phyloP scores from a whole-genome alignment of 2,329 filamentous ascomycete species.

The Didymella lethalis region DNA sequence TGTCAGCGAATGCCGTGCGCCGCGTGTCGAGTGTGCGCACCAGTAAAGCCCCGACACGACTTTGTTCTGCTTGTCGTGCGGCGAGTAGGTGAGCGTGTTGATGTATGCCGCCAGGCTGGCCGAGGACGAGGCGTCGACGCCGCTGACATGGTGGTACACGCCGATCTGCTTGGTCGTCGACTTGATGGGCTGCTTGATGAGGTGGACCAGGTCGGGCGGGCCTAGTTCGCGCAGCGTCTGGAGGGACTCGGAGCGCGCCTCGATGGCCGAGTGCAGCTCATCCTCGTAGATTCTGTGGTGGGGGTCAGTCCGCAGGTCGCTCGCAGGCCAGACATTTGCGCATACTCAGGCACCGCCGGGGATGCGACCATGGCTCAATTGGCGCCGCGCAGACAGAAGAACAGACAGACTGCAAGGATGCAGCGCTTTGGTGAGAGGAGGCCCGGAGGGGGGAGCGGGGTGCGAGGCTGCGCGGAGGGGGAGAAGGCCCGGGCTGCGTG shows the following conservation, averaged over 20 bases:
- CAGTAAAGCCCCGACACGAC: slow-evolving; percentile 95
- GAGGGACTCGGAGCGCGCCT: slow-evolving; percentile 89
- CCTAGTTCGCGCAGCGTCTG: slow-evolving; percentile 88
- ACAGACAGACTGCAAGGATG: not conserved
- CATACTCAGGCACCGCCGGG: slow-evolving; percentile 56
- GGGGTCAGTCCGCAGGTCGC: slow-evolving; percentile 11
- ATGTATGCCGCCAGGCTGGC: slow-evolving; percentile 97
- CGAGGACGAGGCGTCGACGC: slow-evolving; percentile 95
- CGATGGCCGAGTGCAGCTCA: slow-evolving; percentile 87
- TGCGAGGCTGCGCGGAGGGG: slow-evolving; percentile 14
- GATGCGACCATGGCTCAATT: slow-evolving; percentile 52
- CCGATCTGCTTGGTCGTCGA: slow-evolving; percentile 71
- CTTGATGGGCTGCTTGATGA: slow-evolving; percentile 78
- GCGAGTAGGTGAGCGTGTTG: slow-evolving; percentile 93
- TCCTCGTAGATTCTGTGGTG: slow-evolving; percentile 85
- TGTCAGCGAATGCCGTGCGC: slow-evolving; percentile 38
- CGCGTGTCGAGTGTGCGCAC: slow-evolving; percentile 54
- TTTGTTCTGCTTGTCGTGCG: slow-evolving; percentile 83
- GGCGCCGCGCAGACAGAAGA: slow-evolving; percentile 28
- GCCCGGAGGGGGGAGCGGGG: slow-evolving; percentile 18
- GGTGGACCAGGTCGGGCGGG: slow-evolving; percentile 92
- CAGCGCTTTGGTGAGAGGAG: not conserved
- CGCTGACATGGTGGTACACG: slow-evolving; percentile 97
- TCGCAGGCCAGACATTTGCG: slow-evolving; percentile 20
- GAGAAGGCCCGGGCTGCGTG: slow-evolving; percentile 11